A percentile compares a stretch with the other conserved stretches of the same genome.
phyloP scores from a whole-genome alignment of 2,329 filamentous ascomycete genomes.

The Blastomyces parvus region DNA sequence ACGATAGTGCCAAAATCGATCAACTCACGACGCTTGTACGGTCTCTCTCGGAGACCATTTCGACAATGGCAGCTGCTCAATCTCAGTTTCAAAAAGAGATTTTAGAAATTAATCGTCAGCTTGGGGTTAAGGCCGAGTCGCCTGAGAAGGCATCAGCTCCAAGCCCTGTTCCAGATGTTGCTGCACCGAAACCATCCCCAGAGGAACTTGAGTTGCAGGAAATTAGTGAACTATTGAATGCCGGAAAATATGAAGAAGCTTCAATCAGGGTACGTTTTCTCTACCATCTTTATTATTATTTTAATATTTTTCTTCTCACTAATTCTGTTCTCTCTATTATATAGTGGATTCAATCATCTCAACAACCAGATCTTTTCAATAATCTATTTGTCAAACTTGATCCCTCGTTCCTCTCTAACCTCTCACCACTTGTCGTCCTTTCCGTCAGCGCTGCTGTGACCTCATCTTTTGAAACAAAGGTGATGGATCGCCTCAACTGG shows the following conservation, averaged over 20 bases:
- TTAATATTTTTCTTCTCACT: background rate
- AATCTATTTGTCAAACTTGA: constrained; percentile 50
- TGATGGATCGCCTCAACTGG: constrained; percentile 49
- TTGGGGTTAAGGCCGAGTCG: constrained; percentile 17
- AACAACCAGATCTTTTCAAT: constrained; percentile 53
- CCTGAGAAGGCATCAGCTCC: constrained; percentile 13
- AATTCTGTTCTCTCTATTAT: constrained; percentile 16
- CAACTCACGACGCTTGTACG: constrained; percentile 50
- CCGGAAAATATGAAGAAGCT: constrained; percentile 36
- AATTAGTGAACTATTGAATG: constrained; percentile 33
- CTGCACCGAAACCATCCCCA: constrained; percentile 17
- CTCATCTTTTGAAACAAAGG: constrained; percentile 44
- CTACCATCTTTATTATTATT: background rate
- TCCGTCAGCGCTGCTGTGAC: constrained; percentile 56
- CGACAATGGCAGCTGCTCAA: constrained; percentile 36
- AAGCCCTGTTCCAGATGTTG: constrained; percentile 18
- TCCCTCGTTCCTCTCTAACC: constrained; percentile 46
- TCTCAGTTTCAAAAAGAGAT: constrained; percentile 35
- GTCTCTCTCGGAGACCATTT: constrained; percentile 44
- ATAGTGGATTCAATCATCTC: constrained; percentile 53
- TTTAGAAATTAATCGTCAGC: constrained; percentile 26
- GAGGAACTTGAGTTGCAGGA: constrained; percentile 36
- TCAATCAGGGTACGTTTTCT: constrained; percentile 35
- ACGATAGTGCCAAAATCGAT: constrained; percentile 50
- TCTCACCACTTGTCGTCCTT: constrained; percentile 50